These are phyloP conservation scores for Rosa hybrid DNA, from an alignment of 331 rosid genomes.

Conservation along the genomic window DNA sequence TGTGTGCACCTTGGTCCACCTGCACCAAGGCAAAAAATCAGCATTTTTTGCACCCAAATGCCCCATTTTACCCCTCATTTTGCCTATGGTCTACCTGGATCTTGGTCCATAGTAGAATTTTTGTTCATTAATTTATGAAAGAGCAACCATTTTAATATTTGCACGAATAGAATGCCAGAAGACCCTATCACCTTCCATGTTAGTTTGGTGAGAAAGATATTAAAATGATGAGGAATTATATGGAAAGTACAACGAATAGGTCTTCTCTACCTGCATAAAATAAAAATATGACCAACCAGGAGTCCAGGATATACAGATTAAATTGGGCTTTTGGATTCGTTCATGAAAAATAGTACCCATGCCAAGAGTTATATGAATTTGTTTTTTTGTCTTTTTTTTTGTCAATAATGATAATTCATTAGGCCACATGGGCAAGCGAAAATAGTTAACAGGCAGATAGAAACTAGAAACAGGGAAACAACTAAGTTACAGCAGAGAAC, in stretches of 20 bases:
- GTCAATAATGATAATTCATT: too few species aligned
- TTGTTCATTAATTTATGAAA: not conserved
- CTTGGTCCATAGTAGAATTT: too few species aligned
- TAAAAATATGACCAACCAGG: not conserved
- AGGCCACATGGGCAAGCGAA: too few species aligned
- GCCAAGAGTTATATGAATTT: not conserved
- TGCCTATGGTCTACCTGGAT: too few species aligned
- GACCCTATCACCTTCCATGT: not conserved
- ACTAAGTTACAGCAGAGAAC: too few species aligned
- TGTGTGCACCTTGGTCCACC: too few species aligned
- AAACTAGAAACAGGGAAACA: too few species aligned
- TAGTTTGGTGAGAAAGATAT: not conserved
- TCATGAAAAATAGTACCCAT: not conserved
- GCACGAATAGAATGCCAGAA: not conserved
- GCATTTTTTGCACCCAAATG: too few species aligned
- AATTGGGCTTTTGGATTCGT: not conserved
- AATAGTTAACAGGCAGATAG: too few species aligned
- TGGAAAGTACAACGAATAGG: not conserved
- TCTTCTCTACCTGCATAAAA: not conserved
- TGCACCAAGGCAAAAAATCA: too few species aligned
- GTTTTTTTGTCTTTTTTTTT: too few species aligned
- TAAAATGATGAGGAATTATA: not conserved
- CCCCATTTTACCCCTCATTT: too few species aligned
- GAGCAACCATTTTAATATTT: not conserved
- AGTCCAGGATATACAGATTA: not conserved